Conservation (phyloP, 164 flowering plant species). For the Magnolia kwangsiensis region DNA sequence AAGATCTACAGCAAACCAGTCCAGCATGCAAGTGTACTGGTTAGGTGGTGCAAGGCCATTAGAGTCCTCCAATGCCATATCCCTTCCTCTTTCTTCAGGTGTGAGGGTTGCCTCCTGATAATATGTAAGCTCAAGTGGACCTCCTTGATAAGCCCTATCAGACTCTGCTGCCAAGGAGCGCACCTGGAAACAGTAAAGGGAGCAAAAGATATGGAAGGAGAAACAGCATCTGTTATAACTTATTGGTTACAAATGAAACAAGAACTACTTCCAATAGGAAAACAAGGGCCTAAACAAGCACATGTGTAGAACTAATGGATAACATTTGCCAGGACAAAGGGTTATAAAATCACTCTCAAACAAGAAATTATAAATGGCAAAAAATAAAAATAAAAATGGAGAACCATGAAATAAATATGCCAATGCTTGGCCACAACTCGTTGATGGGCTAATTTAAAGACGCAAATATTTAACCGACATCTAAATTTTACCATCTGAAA, state of each 20-base stretch:
- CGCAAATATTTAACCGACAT: no score
- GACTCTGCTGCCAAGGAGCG: slow-evolving; percentile 95
- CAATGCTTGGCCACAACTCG: background rate
- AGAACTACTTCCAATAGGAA: background rate
- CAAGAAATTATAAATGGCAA: background rate
- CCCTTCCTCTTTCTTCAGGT: slow-evolving; percentile 40
- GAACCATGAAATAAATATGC: background rate
- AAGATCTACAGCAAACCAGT: slow-evolving; percentile 99
- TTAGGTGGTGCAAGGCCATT: slow-evolving; percentile 43
- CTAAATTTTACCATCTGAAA: no score
- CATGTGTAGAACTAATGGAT: background rate
- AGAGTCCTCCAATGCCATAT: slow-evolving; percentile 25
- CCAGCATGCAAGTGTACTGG: slow-evolving; percentile 60
- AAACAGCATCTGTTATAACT: background rate
- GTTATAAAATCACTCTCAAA: background rate
- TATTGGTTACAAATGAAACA: background rate
- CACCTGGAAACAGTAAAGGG: slow-evolving; percentile 42
- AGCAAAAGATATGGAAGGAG: background rate
- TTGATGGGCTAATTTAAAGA: background rate
- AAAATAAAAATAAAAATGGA: background rate
- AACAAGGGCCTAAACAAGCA: background rate
- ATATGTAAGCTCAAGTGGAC: slow-evolving; percentile 69
- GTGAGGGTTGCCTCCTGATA: slow-evolving; percentile 61
- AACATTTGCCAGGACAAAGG: background rate
- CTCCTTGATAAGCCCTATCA: slow-evolving; percentile 92